Conservation (phyloP, 805 yeast species). For the Nakazawaea populi region DNA sequence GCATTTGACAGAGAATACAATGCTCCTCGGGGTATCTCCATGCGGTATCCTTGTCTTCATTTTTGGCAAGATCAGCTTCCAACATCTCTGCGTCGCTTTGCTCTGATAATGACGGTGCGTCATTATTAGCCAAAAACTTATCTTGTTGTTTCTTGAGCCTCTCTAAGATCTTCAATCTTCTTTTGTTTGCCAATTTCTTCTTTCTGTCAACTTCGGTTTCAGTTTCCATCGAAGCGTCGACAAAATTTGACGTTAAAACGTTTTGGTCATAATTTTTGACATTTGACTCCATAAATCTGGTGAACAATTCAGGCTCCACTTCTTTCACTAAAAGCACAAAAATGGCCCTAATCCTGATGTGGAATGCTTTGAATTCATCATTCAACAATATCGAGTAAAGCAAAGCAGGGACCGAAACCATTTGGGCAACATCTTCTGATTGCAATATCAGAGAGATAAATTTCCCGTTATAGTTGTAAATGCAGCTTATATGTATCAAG, state of each 20-base stretch:
- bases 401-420: constrained; percentile 23
- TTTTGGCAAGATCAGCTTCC: constrained; percentile 31
- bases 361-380: constrained; percentile 36
- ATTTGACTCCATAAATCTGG: constrained; percentile 26
- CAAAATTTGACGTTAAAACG: constrained; percentile 5
- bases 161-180: constrained; percentile 67
- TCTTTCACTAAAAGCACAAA: constrained; percentile 23
- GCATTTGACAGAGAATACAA: constrained; percentile 80
- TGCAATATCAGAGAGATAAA: constrained; percentile 12
- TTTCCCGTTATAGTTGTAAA: constrained; percentile 28
- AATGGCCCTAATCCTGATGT: constrained; percentile 53
- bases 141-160: constrained; percentile 77
- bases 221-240: constrained; percentile 12
- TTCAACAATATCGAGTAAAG: constrained; percentile 35
- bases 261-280: constrained; percentile 27
- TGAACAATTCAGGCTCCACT: constrained; percentile 20
- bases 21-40: constrained; percentile 73
- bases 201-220: constrained; percentile 46
- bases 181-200: constrained; percentile 62
- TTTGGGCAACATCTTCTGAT: neutral
- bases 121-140: constrained; percentile 42
- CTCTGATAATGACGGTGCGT: neutral
- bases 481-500: constrained; percentile 57
- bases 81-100: constrained; percentile 17
- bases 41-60: constrained; percentile 24